Percentiles rank a stretch among this genome's conserved stretches.
These are phyloP conservation scores for Kodamaea nitidulidarum DNA, from an alignment of 805 yeast genomes.

Conservation along the genomic window DNA sequence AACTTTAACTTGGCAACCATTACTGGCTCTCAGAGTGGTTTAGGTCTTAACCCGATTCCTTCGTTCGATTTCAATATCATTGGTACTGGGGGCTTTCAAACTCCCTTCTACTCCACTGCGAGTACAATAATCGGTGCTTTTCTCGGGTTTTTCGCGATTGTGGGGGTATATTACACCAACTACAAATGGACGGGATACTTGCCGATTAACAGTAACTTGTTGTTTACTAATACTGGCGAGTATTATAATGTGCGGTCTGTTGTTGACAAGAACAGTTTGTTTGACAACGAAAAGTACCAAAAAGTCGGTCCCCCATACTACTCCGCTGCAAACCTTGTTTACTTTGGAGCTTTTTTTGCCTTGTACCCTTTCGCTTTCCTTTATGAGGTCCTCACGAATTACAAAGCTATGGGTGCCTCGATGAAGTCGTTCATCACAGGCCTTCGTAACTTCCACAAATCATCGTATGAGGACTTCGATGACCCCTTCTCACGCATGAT, in stretches of 20 bases:
- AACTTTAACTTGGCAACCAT: constrained; percentile 21
- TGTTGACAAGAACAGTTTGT: constrained; percentile 7
- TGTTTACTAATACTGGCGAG: constrained; percentile 25
- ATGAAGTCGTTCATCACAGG: constrained; percentile 11
- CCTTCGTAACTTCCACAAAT: constrained; percentile 17
- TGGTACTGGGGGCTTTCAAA: constrained; percentile 15
- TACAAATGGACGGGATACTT: constrained; percentile 27
- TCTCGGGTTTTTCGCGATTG: constrained; percentile 21
- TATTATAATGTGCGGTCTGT: constrained; percentile 16
- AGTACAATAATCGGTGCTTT: constrained; percentile 22
- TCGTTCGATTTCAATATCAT: constrained; percentile 27
- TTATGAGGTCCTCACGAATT: constrained; percentile 17
- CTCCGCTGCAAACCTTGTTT: constrained; percentile 20
- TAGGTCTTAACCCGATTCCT: constrained; percentile 30
- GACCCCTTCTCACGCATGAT: constrained; percentile 33
- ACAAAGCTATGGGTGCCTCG: constrained; percentile 14
- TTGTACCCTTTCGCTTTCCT: constrained; percentile 23
- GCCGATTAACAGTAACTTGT: constrained; percentile 20
- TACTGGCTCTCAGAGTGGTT: constrained; percentile 24
- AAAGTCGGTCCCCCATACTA: constrained; percentile 21
- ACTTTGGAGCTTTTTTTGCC: constrained; percentile 21
- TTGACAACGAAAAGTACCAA: constrained; percentile 17
- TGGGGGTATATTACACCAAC: constrained; percentile 26
- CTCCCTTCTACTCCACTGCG: constrained; percentile 26
- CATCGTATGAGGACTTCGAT: constrained; percentile 30